phyloP scores from a whole-genome alignment of 202 grass and related monocot species.

The Elaeis oleifera region DNA sequence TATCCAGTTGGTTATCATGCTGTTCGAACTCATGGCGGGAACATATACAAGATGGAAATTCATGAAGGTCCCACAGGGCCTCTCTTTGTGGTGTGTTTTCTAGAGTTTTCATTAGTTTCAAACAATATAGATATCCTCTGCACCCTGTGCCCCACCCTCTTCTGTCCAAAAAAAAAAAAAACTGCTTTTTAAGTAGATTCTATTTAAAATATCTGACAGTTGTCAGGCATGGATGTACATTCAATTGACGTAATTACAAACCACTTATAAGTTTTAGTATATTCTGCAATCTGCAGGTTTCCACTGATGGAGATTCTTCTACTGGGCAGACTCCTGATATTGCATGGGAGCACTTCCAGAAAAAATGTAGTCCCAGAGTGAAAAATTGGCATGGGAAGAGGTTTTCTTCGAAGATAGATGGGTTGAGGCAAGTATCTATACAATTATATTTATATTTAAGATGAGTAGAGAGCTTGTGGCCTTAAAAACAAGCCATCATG shows the following conservation, averaged over 20 bases:
- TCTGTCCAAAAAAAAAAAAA: too few relatives aligned
- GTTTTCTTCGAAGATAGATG: conserved; percentile 80
- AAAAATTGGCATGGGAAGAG: conserved; percentile 43
- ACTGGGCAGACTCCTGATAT: conserved; percentile 65
- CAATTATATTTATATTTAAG: too few relatives aligned
- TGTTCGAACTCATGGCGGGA: conserved; percentile 47
- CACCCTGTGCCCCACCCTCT: too few relatives aligned
- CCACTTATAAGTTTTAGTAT: too few relatives aligned
- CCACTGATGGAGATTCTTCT: conserved; percentile 41
- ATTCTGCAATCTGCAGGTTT: conserved; percentile 41
- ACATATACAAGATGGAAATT: conserved; percentile 61
- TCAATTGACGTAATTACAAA: too few relatives aligned
- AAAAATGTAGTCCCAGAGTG: conserved; percentile 45
- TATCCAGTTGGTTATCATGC: conserved; percentile 72
- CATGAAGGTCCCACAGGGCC: conserved; percentile 66
- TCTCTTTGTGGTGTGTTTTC: conserved; percentile 48
- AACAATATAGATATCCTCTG: too few relatives aligned
- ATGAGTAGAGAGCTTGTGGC: too few relatives aligned
- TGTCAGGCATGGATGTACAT: too few relatives aligned
- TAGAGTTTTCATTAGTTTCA: background rate
- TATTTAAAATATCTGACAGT: background rate
- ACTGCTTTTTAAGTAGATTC: background rate
- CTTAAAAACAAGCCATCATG: too few relatives aligned
- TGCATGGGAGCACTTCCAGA: conserved; percentile 78
- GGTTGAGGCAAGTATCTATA: conserved; percentile 43